Conservation (phyloP, 2,329 filamentous ascomycete species). For the Fusarium chlamydosporum region DNA sequence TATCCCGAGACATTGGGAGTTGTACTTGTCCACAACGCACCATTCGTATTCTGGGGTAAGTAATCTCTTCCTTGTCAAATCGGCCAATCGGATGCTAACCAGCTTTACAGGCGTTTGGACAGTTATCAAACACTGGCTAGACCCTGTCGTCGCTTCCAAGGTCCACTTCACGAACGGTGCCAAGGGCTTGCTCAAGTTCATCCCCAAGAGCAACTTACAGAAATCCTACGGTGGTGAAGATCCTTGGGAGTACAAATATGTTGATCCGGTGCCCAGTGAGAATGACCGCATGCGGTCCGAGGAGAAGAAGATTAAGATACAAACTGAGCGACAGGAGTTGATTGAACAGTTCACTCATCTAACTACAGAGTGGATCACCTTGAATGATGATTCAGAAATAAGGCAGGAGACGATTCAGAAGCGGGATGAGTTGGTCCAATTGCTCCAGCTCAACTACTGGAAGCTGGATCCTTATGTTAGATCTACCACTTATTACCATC, state of each 20-base stretch:
- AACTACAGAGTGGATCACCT: conserved; percentile 35
- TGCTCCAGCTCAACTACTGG: conserved; percentile 76
- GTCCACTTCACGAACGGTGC: conserved; percentile 76
- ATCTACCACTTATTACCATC: conserved; percentile 56
- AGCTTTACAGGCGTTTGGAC: conserved; percentile 62
- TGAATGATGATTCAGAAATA: neutral
- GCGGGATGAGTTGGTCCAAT: conserved; percentile 64
- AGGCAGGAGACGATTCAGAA: conserved; percentile 44
- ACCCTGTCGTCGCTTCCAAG: conserved; percentile 80
- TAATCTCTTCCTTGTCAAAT: neutral
- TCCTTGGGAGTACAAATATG: conserved; percentile 74
- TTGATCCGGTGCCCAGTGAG: conserved; percentile 71
- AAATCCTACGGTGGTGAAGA: conserved; percentile 77
- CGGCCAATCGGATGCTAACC: neutral
- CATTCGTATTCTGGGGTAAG: conserved; percentile 74
- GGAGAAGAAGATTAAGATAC: conserved; percentile 62
- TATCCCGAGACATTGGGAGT: conserved; percentile 80
- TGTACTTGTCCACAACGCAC: conserved; percentile 81
- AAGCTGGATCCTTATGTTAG: conserved; percentile 76
- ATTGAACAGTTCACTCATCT: conserved; percentile 67
- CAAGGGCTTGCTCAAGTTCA: conserved; percentile 73
- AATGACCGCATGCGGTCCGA: conserved; percentile 61
- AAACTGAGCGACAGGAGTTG: conserved; percentile 66
- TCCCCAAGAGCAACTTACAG: conserved; percentile 67
- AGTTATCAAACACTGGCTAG: conserved; percentile 81